phyloP scores from a whole-genome alignment of 192 early-diverging fungal genomes.

The Backusella tarrabulga region DNA sequence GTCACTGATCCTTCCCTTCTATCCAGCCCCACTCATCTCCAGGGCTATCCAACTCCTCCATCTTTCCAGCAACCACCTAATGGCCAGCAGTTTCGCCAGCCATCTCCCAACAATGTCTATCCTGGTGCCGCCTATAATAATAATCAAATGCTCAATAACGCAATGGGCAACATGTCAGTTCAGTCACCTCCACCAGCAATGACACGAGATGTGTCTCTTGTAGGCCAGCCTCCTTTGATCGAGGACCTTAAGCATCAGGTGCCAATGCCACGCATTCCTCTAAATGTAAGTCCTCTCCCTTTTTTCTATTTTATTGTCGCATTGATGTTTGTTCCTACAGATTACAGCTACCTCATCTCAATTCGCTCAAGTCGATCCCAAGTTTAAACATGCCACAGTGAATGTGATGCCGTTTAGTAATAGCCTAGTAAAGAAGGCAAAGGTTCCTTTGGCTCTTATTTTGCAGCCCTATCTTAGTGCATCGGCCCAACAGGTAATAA shows the following conservation, averaged over 20 bases:
- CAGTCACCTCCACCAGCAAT: conserved; percentile 3
- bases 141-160: conserved; percentile 52
- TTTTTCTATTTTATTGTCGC: neutral
- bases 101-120: conserved; percentile 21
- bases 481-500: conserved; percentile 45
- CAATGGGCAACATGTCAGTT: conserved; percentile 31
- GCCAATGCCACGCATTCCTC: neutral
- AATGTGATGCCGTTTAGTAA: conserved; percentile 83
- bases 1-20: conserved; percentile 5
- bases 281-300: neutral
- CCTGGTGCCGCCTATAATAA: conserved; percentile 18
- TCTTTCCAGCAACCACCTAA: neutral
- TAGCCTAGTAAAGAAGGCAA: conserved; percentile 70
- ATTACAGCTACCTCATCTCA: conserved; percentile 11
- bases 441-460: conserved; percentile 80
- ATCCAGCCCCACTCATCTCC: neutral
- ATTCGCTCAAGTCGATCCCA: conserved; percentile 69
- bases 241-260: conserved; percentile 67
- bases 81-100: conserved; percentile 18
- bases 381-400: conserved; percentile 85
- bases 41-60: neutral
- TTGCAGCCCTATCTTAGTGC: conserved; percentile 83
- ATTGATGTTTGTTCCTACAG: neutral
- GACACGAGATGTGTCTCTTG: conserved; percentile 45
- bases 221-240: conserved; percentile 66